phyloP scores from a whole-genome alignment of 2,329 filamentous ascomycete species.

The Alternaria rosae region DNA sequence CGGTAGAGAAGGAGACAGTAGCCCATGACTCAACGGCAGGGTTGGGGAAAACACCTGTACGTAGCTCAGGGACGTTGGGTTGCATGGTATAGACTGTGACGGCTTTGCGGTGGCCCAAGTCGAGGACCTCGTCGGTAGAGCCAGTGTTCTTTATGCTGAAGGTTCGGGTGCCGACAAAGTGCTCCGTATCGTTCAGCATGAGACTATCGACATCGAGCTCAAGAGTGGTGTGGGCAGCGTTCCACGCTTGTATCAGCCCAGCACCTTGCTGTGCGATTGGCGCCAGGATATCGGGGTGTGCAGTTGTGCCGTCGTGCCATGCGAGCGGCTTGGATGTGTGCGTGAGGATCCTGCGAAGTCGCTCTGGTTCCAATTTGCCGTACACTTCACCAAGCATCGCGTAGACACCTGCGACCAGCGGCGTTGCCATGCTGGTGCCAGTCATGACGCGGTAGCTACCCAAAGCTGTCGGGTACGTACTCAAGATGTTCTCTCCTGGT shows the following conservation, averaged over 20 bases:
- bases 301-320: constrained; percentile 22
- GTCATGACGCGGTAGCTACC: constrained; percentile 60
- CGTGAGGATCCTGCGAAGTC: constrained; percentile 20
- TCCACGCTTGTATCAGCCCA: constrained; percentile 26
- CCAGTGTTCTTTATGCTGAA: constrained; percentile 29
- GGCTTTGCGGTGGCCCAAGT: constrained; percentile 20
- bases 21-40: constrained; percentile 16
- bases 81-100: constrained; percentile 26
- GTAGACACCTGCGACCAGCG: constrained; percentile 25
- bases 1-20: constrained; percentile 13
- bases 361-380: constrained; percentile 23
- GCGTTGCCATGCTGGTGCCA: constrained; percentile 63
- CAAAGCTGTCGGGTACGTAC: constrained; percentile 60
- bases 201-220: constrained; percentile 24
- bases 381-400: constrained; percentile 25
- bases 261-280: constrained; percentile 34
- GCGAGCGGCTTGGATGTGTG: constrained; percentile 24
- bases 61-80: constrained; percentile 1
- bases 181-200: constrained; percentile 30
- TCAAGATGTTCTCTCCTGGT: constrained; percentile 65
- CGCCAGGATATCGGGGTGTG: constrained; percentile 15
- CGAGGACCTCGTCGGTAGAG: neutral
- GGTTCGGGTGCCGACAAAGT: constrained; percentile 31
- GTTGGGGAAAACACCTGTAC: constrained; percentile 10
- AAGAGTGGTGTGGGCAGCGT: constrained; percentile 23